Evolutionary conservation across 2,329 filamentous ascomycete species (phyloP), one percentile per base, ranked within the genome.

Genomic region (Sporothrix pseudoabietina): DNA sequence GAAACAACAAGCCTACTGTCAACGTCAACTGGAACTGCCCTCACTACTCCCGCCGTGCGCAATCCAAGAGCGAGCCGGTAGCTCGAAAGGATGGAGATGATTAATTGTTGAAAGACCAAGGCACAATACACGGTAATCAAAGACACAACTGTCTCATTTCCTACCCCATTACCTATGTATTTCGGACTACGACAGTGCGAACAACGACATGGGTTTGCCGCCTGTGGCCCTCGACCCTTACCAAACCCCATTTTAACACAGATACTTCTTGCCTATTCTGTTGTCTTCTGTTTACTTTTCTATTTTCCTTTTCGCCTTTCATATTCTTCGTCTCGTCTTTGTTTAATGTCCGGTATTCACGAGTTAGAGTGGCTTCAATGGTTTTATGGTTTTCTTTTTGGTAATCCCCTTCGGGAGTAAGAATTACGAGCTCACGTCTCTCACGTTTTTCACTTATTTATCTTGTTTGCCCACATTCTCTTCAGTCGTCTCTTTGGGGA

Each of bases 51-150:
- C 81, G 84, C n/a, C 81, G 84, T 52, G 79, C 83, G 30, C 82
- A 86, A 74, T 85, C 84, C 65, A 85, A 83, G 77, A 86, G 85
- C 75, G 84, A 86, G 76, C 76, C 76, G 10, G 30, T 71, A 14
- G 22, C 39, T 14, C 49, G 55, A 54, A 75, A 74, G 41, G 19
- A 57, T 19, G 39, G 44, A 49, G 66, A 54, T 12, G 49, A 55
- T 7, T 26, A 44, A 41, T 14, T n/a, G 19, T 26, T 3, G 9
- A 63, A 41, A n/a, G 55, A 19, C 30, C 39, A 10, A 49, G 52
- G 22, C 44, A 57, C 5, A 68, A 41, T 10, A 57, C 2, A 41
- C 8, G 3, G 1, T 5, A 22, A 19, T 35, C 30, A 54, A 26
- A 22, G 32, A 69, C 39, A 55, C 19, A 8, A 19, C 44, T 12